Evolutionary conservation across 2,329 filamentous ascomycete genomes (phyloP).

Genomic region (Aspergillus vadensis): DNA sequence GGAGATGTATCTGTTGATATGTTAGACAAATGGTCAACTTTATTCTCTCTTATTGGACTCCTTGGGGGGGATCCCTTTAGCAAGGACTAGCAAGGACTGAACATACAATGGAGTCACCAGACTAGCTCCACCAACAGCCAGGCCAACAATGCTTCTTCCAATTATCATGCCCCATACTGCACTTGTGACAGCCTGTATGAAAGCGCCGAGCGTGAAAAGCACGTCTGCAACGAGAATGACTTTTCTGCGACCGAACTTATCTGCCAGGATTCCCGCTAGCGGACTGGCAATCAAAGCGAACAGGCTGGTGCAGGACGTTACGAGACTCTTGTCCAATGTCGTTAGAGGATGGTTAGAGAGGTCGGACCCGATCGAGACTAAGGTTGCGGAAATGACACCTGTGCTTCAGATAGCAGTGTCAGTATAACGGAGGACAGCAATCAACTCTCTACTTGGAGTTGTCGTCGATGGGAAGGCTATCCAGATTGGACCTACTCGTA

Average conservation of each 20-base stretch:
- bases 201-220: constrained; percentile 48
- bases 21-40: constrained; percentile 5
- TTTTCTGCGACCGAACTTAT: constrained; percentile 50
- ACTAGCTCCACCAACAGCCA: constrained; percentile 56
- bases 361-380: constrained; percentile 58
- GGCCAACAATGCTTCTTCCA: constrained; percentile 50
- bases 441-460: not conserved
- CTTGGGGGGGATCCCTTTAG: not conserved
- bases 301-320: constrained; percentile 60
- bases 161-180: constrained; percentile 50
- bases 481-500: constrained; percentile 53
- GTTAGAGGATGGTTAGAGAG: constrained; percentile 53
- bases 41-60: not conserved
- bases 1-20: constrained; percentile 66
- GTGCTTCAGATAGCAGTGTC: constrained; percentile 45
- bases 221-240: constrained; percentile 52
- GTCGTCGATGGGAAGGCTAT: not conserved
- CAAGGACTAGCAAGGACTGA: not conserved
- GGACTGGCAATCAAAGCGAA: constrained; percentile 60
- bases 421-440: constrained; percentile 11
- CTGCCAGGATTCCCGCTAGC: constrained; percentile 55
- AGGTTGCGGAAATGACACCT: constrained; percentile 62
- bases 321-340: constrained; percentile 60
- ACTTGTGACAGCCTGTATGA: constrained; percentile 45
- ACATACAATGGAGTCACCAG: constrained; percentile 74